Base-by-base conservation (phyloP, 192 early-diverging fungal species). In the Pilaira anomala region DNA sequence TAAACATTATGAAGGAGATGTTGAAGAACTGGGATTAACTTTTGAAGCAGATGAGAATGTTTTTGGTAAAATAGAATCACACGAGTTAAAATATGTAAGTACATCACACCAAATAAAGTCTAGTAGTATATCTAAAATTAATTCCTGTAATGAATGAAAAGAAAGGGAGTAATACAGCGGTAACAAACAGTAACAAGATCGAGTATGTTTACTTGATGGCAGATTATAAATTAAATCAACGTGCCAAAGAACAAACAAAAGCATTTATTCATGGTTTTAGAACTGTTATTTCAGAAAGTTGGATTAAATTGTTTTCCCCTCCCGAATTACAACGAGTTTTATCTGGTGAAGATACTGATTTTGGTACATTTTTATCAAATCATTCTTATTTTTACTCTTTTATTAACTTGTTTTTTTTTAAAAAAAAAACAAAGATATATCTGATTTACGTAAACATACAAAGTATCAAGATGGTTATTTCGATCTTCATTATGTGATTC, bases 261-360 rank as follows among this genome's bases (percentile, higher is more conserved):
- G 88, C 88, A 13, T 93, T 93, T 70, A 87, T 93, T 65, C 62
- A 77, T 19, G 91, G 91, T 14, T 80, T 80, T 70, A 69, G 79
- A 40, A 76, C 78, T 0, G 76, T 98, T 45, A 88, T 98, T 36
- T 80, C 86, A 3, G 80, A 87, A 14, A 71, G 76, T 21, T 96
- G 93, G 93, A 74, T 98, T 22, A 77, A 80, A 6, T 83, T 98
- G 50, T 98, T 98, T 77, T 92, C 91, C 24, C 86, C 87, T 39
- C 79, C 86, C 29, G 96, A 98, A 76, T 68, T 98, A 24, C 93
- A 93, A 56, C 29, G 82, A 9, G 78, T 85, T 18, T 78, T 86
- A 33, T 83, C 85, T 1, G 85, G 85, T 6, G 85, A 86, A 46
- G 81, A 83, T 45, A 69, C 68, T 18, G 80, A 85, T 66, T 85